Evolutionary conservation across 345 rosid genomes (phyloP).

Genomic region (Populus euphratica): DNA sequence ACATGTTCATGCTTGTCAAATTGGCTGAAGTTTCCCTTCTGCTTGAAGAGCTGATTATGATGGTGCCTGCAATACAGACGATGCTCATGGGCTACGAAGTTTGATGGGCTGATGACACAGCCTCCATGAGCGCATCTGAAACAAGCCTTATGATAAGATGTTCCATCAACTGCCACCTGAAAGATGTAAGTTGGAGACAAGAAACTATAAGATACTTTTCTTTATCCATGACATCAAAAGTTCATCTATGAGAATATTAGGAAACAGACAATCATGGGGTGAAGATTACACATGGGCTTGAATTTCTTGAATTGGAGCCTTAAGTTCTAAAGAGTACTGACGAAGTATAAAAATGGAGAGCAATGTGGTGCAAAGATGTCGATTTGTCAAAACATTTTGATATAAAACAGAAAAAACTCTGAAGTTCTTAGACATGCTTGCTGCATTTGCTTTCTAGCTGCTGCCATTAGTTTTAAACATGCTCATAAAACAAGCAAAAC

Average conservation of each 20-base stretch:
- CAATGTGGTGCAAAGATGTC: background rate
- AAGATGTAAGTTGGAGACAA: constrained; percentile 2
- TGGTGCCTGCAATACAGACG: constrained; percentile 70
- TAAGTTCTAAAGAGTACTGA: background rate
- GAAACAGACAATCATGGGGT: background rate
- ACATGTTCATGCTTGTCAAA: constrained; percentile 40
- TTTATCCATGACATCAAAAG: background rate
- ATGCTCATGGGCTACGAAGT: constrained; percentile 60
- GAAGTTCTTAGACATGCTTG: background rate
- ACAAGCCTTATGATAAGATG: constrained; percentile 58
- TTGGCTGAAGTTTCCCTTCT: constrained; percentile 70
- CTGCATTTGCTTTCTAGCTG: background rate
- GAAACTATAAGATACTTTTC: background rate
- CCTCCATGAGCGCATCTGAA: constrained; percentile 78
- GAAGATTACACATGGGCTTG: background rate
- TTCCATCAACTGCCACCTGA: constrained; percentile 73
- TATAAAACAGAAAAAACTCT: background rate
- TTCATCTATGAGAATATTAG: background rate
- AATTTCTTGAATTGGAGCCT: background rate
- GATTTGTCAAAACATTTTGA: background rate
- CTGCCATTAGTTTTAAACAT: background rate
- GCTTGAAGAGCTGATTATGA: constrained; percentile 65
- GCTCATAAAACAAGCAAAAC: background rate
- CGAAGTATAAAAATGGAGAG: background rate
- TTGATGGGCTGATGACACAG: constrained; percentile 62